These are phyloP conservation scores for Trifolium dubium DNA, from an alignment of 306 rosid species.

Conservation along the genomic window DNA sequence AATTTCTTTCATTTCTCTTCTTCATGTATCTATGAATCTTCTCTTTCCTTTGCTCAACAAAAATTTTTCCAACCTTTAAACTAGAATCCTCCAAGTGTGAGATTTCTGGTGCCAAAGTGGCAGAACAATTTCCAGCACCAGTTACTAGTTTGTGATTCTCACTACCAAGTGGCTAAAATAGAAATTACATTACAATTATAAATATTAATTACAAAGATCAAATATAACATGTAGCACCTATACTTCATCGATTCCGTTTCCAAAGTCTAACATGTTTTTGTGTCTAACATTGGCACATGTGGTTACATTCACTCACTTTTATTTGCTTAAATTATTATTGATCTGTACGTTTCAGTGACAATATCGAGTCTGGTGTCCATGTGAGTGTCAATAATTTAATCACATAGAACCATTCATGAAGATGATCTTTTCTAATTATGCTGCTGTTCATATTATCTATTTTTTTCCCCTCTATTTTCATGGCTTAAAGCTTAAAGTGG, in stretches of 20 bases:
- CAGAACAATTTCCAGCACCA: conserved; percentile 61
- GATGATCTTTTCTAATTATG: conserved; percentile 37
- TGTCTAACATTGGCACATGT: neutral
- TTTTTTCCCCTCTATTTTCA: neutral
- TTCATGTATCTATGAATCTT: conserved; percentile 96
- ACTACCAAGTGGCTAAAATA: conserved; percentile 59
- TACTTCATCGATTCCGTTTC: neutral
- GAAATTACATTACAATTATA: conserved; percentile 6
- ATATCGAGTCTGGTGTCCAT: neutral
- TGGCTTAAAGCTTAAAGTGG: neutral
- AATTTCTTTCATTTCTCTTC: conserved; percentile 92
- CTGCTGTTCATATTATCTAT: neutral
- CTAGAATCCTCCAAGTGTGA: conserved; percentile 79
- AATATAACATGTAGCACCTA: neutral
- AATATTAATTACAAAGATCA: neutral
- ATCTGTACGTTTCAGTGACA: no score
- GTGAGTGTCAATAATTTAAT: no score
- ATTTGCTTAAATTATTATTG: neutral
- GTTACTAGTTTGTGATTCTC: conserved; percentile 71
- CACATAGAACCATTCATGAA: conserved; percentile 27
- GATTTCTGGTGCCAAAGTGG: conserved; percentile 72
- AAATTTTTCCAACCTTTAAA: conserved; percentile 87
- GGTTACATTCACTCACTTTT: neutral
- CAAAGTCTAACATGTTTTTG: neutral
- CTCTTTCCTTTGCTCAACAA: conserved; percentile 90